Base-by-base conservation (phyloP, 2,329 filamentous ascomycete genomes). In the Hortaea werneckii region DNA sequence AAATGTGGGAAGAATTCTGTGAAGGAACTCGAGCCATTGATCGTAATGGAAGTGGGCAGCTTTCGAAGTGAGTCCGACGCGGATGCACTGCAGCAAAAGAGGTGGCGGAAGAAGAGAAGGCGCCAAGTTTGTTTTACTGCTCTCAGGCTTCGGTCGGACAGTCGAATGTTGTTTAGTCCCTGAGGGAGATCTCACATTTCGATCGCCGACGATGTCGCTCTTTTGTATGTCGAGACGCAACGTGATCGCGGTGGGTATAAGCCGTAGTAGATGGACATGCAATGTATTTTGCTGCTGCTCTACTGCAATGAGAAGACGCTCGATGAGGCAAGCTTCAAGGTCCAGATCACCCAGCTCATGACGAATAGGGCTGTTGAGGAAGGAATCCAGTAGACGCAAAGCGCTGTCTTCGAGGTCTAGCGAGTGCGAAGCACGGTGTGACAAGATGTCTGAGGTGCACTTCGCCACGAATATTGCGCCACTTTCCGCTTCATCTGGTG, bases 11-110 rank as follows among this genome's bases (percentile, higher is more conserved):
- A 98, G 70, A 39, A 87, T 86, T 60, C 90, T 85, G 4, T 80
- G 78, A 6, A 98, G 73, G 54, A 98, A 89, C 29, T 78, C 75
- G 7, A 95, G 81, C 94, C 94, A 98, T 61, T 86, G 89, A 57
- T 96, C 89, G 32, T 98, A 71, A 5, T 94, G 82, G 6, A 80
- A 73, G 5, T 87, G 80, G 54, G 86, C 89, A 44, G 74, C 80
- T 2, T 76, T 63, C 3, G 87, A 85, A 45, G 84, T 80, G 42
- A 98, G 82, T 0, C 88, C 92, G 40, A 81, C 79, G 50, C 87
- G 82, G 9, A 98, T 73, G 59, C 87, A 94, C 51, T 85, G 83
- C n/a, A 92, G 75, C n/a, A 98, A 67, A 11, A 79, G 69, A 2
- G 85, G 80, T 13, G 86, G 85, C 3, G 82, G 77, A n/a, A 35